Evolutionary conservation across 441 rosid species (phyloP).

Genomic region (Omphalea diandra): DNA sequence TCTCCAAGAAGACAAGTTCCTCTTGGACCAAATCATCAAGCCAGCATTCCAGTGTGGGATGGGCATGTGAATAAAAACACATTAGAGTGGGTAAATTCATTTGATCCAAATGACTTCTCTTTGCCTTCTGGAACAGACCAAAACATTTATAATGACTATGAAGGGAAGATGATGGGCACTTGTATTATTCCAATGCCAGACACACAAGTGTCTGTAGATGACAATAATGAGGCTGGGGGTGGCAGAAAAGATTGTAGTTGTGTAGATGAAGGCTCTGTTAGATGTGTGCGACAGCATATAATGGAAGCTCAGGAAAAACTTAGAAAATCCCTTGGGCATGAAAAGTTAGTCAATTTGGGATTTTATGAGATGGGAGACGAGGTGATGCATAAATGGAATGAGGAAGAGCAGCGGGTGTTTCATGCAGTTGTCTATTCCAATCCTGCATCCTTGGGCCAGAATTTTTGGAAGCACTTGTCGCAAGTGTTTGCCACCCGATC

Average conservation of each 20-base stretch:
- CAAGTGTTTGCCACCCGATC: constrained; percentile 41
- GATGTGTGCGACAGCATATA: constrained; percentile 51
- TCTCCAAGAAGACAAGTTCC: constrained; percentile 62
- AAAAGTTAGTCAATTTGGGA: constrained; percentile 38
- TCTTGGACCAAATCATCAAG: constrained; percentile 66
- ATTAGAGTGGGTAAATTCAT: constrained; percentile 20
- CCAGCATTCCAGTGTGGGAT: constrained; percentile 48
- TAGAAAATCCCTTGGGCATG: constrained; percentile 37
- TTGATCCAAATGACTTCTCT: constrained; percentile 5
- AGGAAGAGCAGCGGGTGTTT: constrained; percentile 43
- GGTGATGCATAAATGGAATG: constrained; percentile 43
- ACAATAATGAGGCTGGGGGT: constrained; percentile 29
- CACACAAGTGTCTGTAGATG: constrained; percentile 8
- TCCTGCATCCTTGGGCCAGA: constrained; percentile 41
- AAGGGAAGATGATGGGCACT: constrained; percentile 36
- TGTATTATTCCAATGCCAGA: constrained; percentile 45
- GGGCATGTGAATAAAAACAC: neutral
- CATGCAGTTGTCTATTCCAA: constrained; percentile 42
- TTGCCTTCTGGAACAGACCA: constrained; percentile 11
- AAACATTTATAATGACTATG: constrained; percentile 17
- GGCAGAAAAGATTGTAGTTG: constrained; percentile 39
- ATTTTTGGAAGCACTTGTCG: constrained; percentile 50
- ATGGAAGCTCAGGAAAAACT: constrained; percentile 39
- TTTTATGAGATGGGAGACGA: constrained; percentile 54
- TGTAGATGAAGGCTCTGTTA: constrained; percentile 41